Percentiles rank a stretch among this genome's conserved stretches.
Evolutionary conservation across 2,329 filamentous ascomycete genomes (phyloP).

Genomic region (Davidsoniella neocaledoniae): DNA sequence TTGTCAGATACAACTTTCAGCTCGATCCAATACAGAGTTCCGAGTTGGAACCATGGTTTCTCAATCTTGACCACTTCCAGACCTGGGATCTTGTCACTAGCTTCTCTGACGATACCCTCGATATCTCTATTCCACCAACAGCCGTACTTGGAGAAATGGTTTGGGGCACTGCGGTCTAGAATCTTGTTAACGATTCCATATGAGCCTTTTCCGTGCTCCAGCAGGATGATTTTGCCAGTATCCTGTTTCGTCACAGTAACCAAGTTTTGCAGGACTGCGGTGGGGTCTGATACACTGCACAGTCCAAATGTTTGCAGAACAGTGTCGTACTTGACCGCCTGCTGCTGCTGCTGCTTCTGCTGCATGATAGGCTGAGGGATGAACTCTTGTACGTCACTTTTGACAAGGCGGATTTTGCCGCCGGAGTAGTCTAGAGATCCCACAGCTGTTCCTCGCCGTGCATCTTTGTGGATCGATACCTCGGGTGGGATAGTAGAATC

Average conservation of each 20-base stretch:
- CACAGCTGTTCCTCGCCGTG: conserved; percentile 11
- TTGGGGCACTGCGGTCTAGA: conserved; percentile 36
- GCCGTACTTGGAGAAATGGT: conserved; percentile 42
- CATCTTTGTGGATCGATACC: conserved; percentile 18
- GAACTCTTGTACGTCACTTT: conserved; percentile 29
- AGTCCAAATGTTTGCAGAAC: conserved; percentile 48
- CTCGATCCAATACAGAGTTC: conserved; percentile 43
- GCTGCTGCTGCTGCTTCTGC: background rate
- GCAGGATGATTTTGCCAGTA: conserved; percentile 40
- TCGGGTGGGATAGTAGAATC: conserved; percentile 22
- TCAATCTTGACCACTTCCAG: conserved; percentile 39
- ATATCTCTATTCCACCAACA: conserved; percentile 56
- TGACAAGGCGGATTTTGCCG: conserved; percentile 29
- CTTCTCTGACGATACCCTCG: conserved; percentile 34
- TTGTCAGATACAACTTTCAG: conserved; percentile 23
- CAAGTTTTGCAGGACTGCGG: conserved; percentile 34
- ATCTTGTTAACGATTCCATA: conserved; percentile 37
- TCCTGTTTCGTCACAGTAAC: conserved; percentile 33
- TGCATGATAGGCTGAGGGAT: conserved; percentile 23
- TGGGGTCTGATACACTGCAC: conserved; percentile 43
- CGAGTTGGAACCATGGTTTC: conserved; percentile 35
- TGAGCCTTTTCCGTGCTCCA: conserved; percentile 45
- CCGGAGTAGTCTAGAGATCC: conserved; percentile 22
- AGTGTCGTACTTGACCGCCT: conserved; percentile 34
- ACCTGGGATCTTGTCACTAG: conserved; percentile 30